Percentiles rank a stretch among this genome's conserved stretches.
Evolutionary conservation across 1,284 basidiomycete genomes (phyloP).

Genomic region (Ganoderma lingzhi): DNA sequence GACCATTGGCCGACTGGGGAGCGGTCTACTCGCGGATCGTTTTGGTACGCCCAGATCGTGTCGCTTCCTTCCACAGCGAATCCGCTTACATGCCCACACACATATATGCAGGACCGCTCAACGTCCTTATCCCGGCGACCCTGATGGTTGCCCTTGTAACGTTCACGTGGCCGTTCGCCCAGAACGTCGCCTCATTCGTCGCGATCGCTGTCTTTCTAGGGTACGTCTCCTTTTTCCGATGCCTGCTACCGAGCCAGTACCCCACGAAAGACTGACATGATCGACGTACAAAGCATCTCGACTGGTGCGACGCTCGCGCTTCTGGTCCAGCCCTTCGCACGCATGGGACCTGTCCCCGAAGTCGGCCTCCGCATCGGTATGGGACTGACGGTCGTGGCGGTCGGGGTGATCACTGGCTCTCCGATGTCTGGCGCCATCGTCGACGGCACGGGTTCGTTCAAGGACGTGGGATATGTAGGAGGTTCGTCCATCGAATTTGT

Average conservation of each 20-base stretch:
- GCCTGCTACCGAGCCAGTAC: too few relatives aligned
- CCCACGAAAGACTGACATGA: neutral
- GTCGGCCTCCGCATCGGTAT: constrained; percentile 63
- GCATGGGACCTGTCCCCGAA: constrained; percentile 59
- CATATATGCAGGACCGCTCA: constrained; percentile 52
- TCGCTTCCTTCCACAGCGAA: neutral
- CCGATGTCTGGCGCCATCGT: constrained; percentile 63
- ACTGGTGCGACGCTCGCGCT: constrained; percentile 65
- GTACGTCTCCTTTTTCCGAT: neutral
- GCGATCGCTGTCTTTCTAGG: constrained; percentile 40
- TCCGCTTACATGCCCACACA: too few relatives aligned
- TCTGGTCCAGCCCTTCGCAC: constrained; percentile 58
- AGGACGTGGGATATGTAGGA: constrained; percentile 60
- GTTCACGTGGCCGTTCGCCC: constrained; percentile 63
- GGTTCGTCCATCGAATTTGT: neutral
- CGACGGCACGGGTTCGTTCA: constrained; percentile 48
- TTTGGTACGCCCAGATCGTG: neutral
- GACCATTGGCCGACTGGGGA: neutral
- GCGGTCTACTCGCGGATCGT: neutral
- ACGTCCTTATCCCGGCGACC: constrained; percentile 61
- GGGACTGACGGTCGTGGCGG: constrained; percentile 53
- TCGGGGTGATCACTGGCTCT: constrained; percentile 55
- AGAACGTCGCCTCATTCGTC: constrained; percentile 47
- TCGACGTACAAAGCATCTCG: constrained; percentile 56
- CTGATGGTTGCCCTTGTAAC: constrained; percentile 56